Conservation (phyloP, 2,329 filamentous ascomycete species). For the Aspergillus sp. region DNA sequence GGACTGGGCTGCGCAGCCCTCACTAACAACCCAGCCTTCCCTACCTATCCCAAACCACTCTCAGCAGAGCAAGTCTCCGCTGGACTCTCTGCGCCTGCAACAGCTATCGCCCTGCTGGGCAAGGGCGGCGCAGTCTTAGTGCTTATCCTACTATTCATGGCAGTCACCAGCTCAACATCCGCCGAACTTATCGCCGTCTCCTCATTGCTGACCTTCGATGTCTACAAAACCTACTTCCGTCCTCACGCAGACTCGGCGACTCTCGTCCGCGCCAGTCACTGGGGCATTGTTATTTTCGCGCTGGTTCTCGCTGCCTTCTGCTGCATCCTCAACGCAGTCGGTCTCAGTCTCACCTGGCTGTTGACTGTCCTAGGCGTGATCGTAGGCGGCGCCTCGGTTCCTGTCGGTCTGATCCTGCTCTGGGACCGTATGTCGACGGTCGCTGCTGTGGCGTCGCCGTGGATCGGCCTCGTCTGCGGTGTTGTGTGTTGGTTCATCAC, state of each 20-base stretch:
- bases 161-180: conserved; percentile 45
- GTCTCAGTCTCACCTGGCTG: conserved; percentile 40
- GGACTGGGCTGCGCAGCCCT: conserved; percentile 46
- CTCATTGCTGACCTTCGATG: conserved; percentile 53
- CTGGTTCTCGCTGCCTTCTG: conserved; percentile 42
- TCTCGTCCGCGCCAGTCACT: conserved; percentile 51
- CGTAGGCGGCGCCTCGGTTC: conserved; percentile 38
- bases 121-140: conserved; percentile 34
- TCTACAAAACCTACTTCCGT: conserved; percentile 51
- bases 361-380: conserved; percentile 41
- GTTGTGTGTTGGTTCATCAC: conserved; percentile 40
- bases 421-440: conserved; percentile 40
- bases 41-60: conserved; percentile 47
- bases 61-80: conserved; percentile 28
- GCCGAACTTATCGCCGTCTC: conserved; percentile 53
- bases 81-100: conserved; percentile 34
- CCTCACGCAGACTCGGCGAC: conserved; percentile 43
- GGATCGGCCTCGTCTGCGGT: conserved; percentile 32
- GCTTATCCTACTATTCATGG: conserved; percentile 38
- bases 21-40: conserved; percentile 47
- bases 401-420: conserved; percentile 36
- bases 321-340: conserved; percentile 35
- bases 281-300: conserved; percentile 49
- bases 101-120: conserved; percentile 35
- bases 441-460: conserved; percentile 34